Evolutionary conservation across 1,284 basidiomycete species (phyloP).

Genomic region (Schizopora paradoxa): DNA sequence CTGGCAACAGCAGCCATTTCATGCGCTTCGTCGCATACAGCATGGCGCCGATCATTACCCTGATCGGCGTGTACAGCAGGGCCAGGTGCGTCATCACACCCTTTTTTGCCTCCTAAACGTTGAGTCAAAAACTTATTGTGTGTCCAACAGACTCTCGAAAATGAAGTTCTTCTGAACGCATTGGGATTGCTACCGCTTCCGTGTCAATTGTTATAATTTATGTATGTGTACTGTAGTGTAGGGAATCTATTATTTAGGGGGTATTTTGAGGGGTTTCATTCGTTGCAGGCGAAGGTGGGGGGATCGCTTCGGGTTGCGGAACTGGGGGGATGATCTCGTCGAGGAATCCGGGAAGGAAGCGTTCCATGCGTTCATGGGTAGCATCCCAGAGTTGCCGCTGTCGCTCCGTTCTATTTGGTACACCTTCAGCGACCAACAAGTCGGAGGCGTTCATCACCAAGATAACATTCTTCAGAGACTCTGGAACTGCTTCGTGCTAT

Average conservation of each 20-base stretch:
- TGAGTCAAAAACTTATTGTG: conserved; percentile 4
- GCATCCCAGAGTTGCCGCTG: conserved; percentile 80
- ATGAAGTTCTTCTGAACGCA: conserved; percentile 40
- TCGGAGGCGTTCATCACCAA: conserved; percentile 92
- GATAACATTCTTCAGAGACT: conserved; percentile 95
- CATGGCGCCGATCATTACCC: conserved; percentile 42
- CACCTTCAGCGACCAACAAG: conserved; percentile 70
- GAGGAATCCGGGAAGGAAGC: conserved; percentile 87
- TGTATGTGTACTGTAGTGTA: neutral
- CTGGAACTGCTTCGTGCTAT: conserved; percentile 90
- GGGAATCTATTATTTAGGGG: neutral
- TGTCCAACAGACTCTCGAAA: conserved; percentile 41
- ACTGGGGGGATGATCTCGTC: conserved; percentile 58
- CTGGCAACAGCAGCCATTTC: conserved; percentile 31
- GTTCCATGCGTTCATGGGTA: conserved; percentile 80
- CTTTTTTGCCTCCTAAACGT: conserved; percentile 1
- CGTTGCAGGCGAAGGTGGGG: conserved; percentile 17
- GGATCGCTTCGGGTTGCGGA: conserved; percentile 14
- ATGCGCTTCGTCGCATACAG: conserved; percentile 49
- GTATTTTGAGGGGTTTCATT: conserved; percentile 1
- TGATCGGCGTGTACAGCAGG: conserved; percentile 38
- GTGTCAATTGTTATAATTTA: conserved; percentile 1
- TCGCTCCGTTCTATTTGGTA: conserved; percentile 49
- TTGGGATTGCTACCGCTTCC: neutral
- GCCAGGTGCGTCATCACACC: conserved; percentile 36